A percentile compares a stretch with the other conserved stretches of the same genome.
Conservation (phyloP, 768 basidiomycete species). For the Lactifluus subvellereus region DNA sequence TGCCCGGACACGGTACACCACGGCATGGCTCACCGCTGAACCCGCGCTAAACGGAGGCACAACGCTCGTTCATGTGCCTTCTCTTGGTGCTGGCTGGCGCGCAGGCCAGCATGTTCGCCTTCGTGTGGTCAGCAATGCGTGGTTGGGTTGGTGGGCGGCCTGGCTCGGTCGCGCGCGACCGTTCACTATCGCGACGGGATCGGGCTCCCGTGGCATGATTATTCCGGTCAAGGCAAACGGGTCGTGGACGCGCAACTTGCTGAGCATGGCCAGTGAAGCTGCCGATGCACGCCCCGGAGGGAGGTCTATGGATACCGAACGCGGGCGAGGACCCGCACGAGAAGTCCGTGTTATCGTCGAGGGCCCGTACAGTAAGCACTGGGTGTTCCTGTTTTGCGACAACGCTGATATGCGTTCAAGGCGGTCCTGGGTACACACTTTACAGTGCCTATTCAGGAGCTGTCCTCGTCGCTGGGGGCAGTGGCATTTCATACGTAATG, state of each 20-base stretch:
- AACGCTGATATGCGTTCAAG: constrained; percentile 26
- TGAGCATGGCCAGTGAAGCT: constrained; percentile 36
- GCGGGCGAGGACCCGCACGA: constrained; percentile 7
- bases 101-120: constrained; percentile 57
- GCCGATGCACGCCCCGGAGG: constrained; percentile 30
- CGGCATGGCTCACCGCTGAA: constrained; percentile 42
- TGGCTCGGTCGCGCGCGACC: constrained; percentile 19
- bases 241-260: constrained; percentile 44
- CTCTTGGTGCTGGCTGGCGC: constrained; percentile 48
- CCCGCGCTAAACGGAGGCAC: constrained; percentile 37
- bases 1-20: constrained; percentile 40
- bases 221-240: constrained; percentile 48
- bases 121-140: constrained; percentile 39
- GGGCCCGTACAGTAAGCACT: constrained; percentile 46
- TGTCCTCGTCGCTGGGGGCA: constrained; percentile 53
- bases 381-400: neutral
- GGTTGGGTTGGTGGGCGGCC: constrained; percentile 31
- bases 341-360: constrained; percentile 42
- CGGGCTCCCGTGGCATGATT: constrained; percentile 41
- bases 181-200: constrained; percentile 45
- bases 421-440: constrained; percentile 42
- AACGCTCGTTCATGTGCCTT: constrained; percentile 43
- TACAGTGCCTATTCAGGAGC: constrained; percentile 47
- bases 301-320: constrained; percentile 14
- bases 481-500: constrained; percentile 54